phyloP scores from a whole-genome alignment of 2,329 filamentous ascomycete genomes.

The Diaporthe sp. region DNA sequence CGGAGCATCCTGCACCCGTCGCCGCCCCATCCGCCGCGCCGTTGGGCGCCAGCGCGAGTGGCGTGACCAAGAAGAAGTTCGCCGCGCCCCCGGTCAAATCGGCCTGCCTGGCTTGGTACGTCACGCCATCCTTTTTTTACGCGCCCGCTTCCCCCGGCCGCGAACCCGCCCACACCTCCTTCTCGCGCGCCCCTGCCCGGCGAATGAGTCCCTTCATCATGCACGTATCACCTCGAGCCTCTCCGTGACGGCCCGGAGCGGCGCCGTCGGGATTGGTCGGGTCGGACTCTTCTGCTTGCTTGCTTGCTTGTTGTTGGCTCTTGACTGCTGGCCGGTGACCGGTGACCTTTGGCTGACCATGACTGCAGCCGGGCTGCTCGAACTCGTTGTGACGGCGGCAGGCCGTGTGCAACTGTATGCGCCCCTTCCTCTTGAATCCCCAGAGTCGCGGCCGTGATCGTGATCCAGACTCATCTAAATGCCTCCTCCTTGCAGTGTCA shows the following conservation, averaged over 20 bases:
- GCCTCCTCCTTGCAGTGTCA: constrained; percentile 51
- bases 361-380: constrained; percentile 58
- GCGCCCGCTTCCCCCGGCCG: constrained; percentile 3
- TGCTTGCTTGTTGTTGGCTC: constrained; percentile 31
- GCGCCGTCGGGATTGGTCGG: constrained; percentile 11
- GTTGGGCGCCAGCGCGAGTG: constrained; percentile 7
- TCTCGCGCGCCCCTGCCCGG: background rate
- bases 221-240: background rate
- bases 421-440: background rate
- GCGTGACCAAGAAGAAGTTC: constrained; percentile 55
- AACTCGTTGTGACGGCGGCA: constrained; percentile 62
- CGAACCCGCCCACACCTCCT: constrained; percentile 3
- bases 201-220: constrained; percentile 37
- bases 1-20: constrained; percentile 39
- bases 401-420: constrained; percentile 59
- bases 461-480: constrained; percentile 15
- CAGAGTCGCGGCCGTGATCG: constrained; percentile 33
- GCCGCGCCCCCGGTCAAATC: constrained; percentile 64
- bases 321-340: background rate
- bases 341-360: constrained; percentile 35
- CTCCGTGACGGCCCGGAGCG: background rate
- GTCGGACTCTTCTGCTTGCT: constrained; percentile 1
- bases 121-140: constrained; percentile 34
- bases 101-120: constrained; percentile 65
- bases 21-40: constrained; percentile 17